Evolutionary conservation across 108 stramenopile genomes (phyloP).

Genomic region (Cyclotella sp.): DNA sequence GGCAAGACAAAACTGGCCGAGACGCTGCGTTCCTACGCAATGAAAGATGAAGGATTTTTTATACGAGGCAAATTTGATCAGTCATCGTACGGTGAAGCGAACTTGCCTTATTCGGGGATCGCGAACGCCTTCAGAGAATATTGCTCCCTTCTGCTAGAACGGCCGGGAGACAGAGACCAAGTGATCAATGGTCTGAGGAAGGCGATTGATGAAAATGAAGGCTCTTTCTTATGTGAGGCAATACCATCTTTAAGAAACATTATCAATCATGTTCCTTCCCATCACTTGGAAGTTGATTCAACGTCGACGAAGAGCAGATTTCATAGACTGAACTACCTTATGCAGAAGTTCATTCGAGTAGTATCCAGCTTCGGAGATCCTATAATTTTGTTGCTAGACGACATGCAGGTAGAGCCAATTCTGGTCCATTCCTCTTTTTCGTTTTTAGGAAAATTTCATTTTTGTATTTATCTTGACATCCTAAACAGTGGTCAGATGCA

Average conservation of each 20-base stretch:
- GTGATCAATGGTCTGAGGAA: neutral
- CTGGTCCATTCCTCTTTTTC: neutral
- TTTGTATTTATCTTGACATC: neutral
- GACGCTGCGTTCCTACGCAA: neutral
- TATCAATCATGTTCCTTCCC: neutral
- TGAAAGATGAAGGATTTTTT: slow-evolving; percentile 26
- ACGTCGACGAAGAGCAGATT: neutral
- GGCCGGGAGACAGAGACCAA: neutral
- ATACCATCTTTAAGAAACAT: slow-evolving; percentile 10
- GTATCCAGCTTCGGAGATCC: slow-evolving; percentile 7
- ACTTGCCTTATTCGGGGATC: slow-evolving; percentile 18
- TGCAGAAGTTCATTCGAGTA: neutral
- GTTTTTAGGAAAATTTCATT: neutral
- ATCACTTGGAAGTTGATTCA: neutral
- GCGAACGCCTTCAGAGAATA: slow-evolving; percentile 10
- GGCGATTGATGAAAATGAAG: slow-evolving; percentile 1
- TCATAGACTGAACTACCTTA: neutral
- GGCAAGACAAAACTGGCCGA: slow-evolving; percentile 20
- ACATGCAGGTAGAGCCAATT: slow-evolving; percentile 5
- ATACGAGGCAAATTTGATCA: slow-evolving; percentile 27
- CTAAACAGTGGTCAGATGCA: slow-evolving; percentile 13
- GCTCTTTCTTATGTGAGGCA: slow-evolving; percentile 8
- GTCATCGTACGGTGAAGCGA: slow-evolving; percentile 2
- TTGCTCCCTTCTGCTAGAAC: slow-evolving; percentile 1
- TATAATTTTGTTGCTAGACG: slow-evolving; percentile 12